Percentiles rank a stretch among this genome's conserved stretches.
These are phyloP conservation scores for Mucor sp. DNA, from an alignment of 371 early-diverging fungal genomes.

Conservation along the genomic window DNA sequence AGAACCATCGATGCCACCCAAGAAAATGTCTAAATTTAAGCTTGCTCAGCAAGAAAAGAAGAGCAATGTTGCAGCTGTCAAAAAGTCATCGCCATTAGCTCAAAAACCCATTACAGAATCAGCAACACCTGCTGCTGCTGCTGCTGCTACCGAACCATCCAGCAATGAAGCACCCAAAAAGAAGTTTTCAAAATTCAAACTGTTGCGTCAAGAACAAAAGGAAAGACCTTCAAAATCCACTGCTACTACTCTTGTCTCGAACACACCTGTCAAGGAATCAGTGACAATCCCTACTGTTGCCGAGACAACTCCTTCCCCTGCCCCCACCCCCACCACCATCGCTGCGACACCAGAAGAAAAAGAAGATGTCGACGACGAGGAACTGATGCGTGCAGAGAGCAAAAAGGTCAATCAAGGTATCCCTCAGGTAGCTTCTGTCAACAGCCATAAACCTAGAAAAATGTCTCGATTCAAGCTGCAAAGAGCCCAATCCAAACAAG, in stretches of 20 bases:
- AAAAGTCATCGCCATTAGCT: background rate
- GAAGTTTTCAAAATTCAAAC: conserved; percentile 24
- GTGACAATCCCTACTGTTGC: background rate
- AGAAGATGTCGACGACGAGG: background rate
- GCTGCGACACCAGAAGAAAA: background rate
- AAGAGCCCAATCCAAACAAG: conserved; percentile 9
- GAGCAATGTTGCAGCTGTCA: background rate
- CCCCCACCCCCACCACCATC: background rate
- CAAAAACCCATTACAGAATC: background rate
- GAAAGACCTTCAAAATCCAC: background rate
- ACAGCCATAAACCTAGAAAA: conserved; percentile 16
- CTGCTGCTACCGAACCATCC: background rate
- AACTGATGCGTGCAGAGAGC: background rate
- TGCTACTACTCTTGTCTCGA: background rate
- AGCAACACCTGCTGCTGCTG: background rate
- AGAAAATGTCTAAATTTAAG: conserved; percentile 27
- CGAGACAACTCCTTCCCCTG: background rate
- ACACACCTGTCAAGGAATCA: background rate
- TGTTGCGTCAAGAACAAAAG: conserved; percentile 17
- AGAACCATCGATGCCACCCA: background rate
- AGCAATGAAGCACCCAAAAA: conserved; percentile 3
- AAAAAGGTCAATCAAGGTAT: background rate
- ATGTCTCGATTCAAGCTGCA: conserved; percentile 34
- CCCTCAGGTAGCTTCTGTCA: background rate
- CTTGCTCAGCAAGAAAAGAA: conserved; percentile 20